Evolutionary conservation across 2,329 filamentous ascomycete genomes (phyloP).

Genomic region (Neofusicoccum sp.): DNA sequence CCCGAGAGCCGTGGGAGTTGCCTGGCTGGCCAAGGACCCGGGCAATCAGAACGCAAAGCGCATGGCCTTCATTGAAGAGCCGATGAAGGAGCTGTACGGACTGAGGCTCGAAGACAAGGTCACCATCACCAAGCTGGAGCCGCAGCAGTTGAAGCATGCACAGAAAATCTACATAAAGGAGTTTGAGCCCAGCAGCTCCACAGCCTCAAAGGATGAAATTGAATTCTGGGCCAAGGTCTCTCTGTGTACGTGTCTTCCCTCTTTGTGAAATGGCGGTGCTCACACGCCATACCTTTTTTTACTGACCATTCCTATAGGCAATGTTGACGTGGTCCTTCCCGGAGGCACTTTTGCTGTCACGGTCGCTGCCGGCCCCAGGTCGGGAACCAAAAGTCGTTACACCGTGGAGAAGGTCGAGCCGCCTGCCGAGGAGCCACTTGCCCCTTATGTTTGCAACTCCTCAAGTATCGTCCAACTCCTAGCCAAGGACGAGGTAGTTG

Average conservation of each 20-base stretch:
- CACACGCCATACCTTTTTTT: not conserved
- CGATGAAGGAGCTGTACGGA: constrained; percentile 68
- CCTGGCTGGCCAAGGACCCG: constrained; percentile 56
- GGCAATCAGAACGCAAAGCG: constrained; percentile 36
- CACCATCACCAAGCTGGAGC: constrained; percentile 55
- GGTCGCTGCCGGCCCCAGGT: constrained; percentile 39
- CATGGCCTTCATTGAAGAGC: constrained; percentile 63
- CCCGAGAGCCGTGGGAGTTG: constrained; percentile 56
- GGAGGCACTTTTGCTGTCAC: constrained; percentile 65
- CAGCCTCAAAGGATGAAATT: constrained; percentile 24
- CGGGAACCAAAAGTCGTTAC: constrained; percentile 61
- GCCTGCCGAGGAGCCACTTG: constrained; percentile 24
- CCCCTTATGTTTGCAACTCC: constrained; percentile 32
- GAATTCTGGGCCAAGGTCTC: constrained; percentile 31
- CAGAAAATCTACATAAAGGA: constrained; percentile 29
- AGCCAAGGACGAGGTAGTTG: constrained; percentile 14
- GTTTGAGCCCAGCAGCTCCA: constrained; percentile 25
- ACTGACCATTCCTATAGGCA: constrained; percentile 39
- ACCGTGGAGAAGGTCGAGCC: constrained; percentile 56
- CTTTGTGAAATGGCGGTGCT: not conserved
- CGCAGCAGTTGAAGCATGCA: constrained; percentile 28
- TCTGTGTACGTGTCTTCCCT: constrained; percentile 28
- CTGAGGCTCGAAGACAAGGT: constrained; percentile 72
- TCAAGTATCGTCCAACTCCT: constrained; percentile 25
- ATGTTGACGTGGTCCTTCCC: constrained; percentile 66